Conservation (phyloP, 2,329 filamentous ascomycete species). For the Dothistroma pini region DNA sequence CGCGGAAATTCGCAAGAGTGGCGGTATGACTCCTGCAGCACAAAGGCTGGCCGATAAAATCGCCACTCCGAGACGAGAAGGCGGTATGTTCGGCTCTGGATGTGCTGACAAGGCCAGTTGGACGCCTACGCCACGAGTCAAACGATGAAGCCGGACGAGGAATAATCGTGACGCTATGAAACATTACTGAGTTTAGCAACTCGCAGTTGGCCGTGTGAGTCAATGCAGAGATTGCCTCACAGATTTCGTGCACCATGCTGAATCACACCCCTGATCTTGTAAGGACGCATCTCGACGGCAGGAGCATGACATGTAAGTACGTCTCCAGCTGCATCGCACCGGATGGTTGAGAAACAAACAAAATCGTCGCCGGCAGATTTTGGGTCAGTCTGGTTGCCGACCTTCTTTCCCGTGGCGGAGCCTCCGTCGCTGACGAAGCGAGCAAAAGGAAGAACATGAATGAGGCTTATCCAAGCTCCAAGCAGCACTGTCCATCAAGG, state of each 20-base stretch:
- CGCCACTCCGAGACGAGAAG: slow-evolving; percentile 37
- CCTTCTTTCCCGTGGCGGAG: background rate
- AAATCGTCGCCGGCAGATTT: background rate
- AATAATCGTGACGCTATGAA: background rate
- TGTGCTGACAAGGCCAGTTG: slow-evolving; percentile 12
- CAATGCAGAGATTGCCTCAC: background rate
- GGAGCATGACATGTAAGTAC: background rate
- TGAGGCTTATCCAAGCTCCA: background rate
- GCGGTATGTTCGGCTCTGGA: slow-evolving; percentile 18
- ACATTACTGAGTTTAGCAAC: background rate
- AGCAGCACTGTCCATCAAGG: background rate
- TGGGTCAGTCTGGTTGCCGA: background rate
- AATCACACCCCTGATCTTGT: background rate
- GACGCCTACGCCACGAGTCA: slow-evolving; percentile 22
- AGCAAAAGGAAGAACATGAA: background rate
- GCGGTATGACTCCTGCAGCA: slow-evolving; percentile 66
- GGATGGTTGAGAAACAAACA: background rate
- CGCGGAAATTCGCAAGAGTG: slow-evolving; percentile 46
- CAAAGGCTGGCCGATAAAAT: slow-evolving; percentile 65
- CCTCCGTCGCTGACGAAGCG: background rate
- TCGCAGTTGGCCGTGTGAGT: background rate
- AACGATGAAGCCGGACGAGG: slow-evolving; percentile 12
- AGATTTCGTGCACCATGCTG: background rate
- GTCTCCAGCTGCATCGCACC: background rate
- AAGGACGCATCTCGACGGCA: background rate